phyloP scores from a whole-genome alignment of 2,329 filamentous ascomycete species.

The Graphiopsis chlorocephala region DNA sequence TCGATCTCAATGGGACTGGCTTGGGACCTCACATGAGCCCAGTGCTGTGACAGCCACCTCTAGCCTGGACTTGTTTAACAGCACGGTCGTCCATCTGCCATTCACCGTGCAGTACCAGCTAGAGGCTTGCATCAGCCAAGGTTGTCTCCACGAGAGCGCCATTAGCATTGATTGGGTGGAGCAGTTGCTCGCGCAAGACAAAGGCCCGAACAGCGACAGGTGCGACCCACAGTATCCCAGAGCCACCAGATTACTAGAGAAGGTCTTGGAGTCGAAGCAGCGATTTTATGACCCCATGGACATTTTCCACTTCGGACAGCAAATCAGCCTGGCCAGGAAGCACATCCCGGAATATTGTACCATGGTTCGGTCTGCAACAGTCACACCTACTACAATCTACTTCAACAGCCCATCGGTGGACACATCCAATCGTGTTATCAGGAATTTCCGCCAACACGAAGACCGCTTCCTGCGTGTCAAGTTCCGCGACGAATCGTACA shows the following conservation, averaged over 20 bases:
- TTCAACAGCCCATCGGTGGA: constrained; percentile 77
- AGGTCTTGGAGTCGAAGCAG: constrained; percentile 63
- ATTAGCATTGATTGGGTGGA: constrained; percentile 3
- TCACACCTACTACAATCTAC: constrained; percentile 83
- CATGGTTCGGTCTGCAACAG: constrained; percentile 68
- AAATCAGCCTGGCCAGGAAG: constrained; percentile 30
- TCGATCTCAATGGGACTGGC: constrained; percentile 5
- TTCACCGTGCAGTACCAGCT: constrained; percentile 84
- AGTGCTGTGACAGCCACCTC: neutral
- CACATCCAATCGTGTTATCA: constrained; percentile 80
- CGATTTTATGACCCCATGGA: constrained; percentile 67
- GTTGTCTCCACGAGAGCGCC: constrained; percentile 71
- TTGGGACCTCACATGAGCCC: neutral
- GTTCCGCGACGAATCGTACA: constrained; percentile 75
- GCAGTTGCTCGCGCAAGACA: neutral
- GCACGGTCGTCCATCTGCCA: constrained; percentile 29
- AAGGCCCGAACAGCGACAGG: neutral
- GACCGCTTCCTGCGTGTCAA: constrained; percentile 87
- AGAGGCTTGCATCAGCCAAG: constrained; percentile 85
- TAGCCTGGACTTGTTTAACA: neutral
- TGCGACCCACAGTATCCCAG: neutral
- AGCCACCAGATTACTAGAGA: constrained; percentile 69
- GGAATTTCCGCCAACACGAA: constrained; percentile 63
- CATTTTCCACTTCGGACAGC: constrained; percentile 58
- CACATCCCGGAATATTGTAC: constrained; percentile 65